Evolutionary conservation across 1,139 yeast species (phyloP), one percentile per base, ranked within the genome.

Genomic region (Suhomyces chickasaworum): DNA sequence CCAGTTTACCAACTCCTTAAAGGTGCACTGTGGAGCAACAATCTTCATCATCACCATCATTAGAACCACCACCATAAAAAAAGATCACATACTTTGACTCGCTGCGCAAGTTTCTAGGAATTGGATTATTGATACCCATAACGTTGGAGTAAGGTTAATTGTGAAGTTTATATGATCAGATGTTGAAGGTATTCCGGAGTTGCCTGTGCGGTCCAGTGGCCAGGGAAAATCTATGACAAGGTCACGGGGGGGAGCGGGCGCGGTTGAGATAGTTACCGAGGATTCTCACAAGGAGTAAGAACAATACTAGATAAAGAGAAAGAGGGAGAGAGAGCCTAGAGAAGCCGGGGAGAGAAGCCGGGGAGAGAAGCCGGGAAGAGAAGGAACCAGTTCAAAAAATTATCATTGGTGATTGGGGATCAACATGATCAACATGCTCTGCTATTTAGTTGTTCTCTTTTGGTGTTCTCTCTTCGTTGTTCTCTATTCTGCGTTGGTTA

Each of bases 61-160:
- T 7, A 20, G 22, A 20, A 7, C 29, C 29, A 20, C 13, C 41
- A 32, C 34, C 34, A 22, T 2, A 10, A 15, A 9, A 8, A 16
- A 22, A 3, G 15, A 7, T 15, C 45, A 82, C 91, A 55, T 80
- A 85, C 90, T 80, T 85, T 47, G 93, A 82, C 73, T 93, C 99
- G 66, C 85, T 83, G 62, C 82, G 84, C 62, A 93, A 78, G 63
- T 95, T 86, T 68, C 96, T 78, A 49, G 99, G 99, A 55, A 93
- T 81, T 37, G 99, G 99, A 78, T 93, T 93, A 69, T 91, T 93
- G 65, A 93, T 78, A 45, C 79, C 79, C 79, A 75, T 75, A 43
- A 39, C 50, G 39, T 18, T 15, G 39, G 29, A 37, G 17, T 12
- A 30, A 20, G 15, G 31, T 18, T 20, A 17, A 27, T 33, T 10